A percentile compares a stretch with the other conserved stretches of the same genome.
These are phyloP conservation scores for Suillus clintonianus DNA, from an alignment of 768 basidiomycete genomes.

Conservation along the genomic window DNA sequence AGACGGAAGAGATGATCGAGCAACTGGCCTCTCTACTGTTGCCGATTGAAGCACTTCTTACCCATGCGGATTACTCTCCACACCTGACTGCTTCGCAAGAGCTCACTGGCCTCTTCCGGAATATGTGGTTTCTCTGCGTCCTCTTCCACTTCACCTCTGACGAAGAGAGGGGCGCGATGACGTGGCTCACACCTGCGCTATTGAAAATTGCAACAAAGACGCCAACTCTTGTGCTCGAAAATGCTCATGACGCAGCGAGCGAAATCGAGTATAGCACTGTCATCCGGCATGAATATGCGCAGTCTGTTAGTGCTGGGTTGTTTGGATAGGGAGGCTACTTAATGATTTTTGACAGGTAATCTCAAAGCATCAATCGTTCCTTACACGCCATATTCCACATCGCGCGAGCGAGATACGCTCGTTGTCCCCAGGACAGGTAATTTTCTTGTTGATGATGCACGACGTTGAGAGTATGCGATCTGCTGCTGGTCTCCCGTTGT, in stretches of 20 bases:
- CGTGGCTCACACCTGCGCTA: constrained; percentile 80
- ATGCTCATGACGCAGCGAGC: constrained; percentile 80
- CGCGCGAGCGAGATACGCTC: constrained; percentile 69
- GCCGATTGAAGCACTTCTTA: constrained; percentile 86
- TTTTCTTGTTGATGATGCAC: constrained; percentile 83
- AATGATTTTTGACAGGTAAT: constrained; percentile 55
- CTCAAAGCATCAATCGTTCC: constrained; percentile 60
- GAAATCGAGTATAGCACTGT: constrained; percentile 93
- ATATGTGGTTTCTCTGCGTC: constrained; percentile 92
- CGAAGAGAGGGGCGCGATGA: constrained; percentile 63
- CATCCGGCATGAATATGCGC: constrained; percentile 81
- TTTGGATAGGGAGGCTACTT: constrained; percentile 3
- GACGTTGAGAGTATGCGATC: constrained; percentile 92
- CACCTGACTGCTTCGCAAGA: constrained; percentile 55
- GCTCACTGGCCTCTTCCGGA: constrained; percentile 79
- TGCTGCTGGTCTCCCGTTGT: constrained; percentile 75
- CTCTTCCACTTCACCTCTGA: constrained; percentile 76
- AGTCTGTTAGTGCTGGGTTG: constrained; percentile 51
- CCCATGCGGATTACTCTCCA: constrained; percentile 68
- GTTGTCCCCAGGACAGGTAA: constrained; percentile 79
- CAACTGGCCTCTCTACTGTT: constrained; percentile 87
- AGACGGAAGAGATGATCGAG: constrained; percentile 84
- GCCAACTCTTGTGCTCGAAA: constrained; percentile 81
- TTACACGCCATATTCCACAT: constrained; percentile 67
- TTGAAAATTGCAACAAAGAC: constrained; percentile 83